Conservation (phyloP, 1,284 basidiomycete genomes). For the Leccinum pachyderme region DNA sequence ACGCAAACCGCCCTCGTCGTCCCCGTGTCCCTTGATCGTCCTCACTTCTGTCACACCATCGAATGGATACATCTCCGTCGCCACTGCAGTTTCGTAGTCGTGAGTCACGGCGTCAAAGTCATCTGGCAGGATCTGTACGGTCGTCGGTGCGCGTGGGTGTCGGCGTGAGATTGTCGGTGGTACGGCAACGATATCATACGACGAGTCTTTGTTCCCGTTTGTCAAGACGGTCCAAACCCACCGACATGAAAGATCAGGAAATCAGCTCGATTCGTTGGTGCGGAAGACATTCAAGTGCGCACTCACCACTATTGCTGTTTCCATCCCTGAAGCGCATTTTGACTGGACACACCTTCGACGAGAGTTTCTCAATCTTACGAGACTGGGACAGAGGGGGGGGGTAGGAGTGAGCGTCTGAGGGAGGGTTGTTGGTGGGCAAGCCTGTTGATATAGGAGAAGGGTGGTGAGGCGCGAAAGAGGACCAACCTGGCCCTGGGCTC, state of each 20-base stretch:
- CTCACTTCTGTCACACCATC: constrained; percentile 29
- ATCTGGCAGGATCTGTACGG: constrained; percentile 30
- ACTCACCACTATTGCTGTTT: constrained; percentile 28
- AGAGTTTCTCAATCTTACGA: background rate
- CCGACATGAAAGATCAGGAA: constrained; percentile 17
- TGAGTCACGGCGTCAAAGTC: constrained; percentile 33
- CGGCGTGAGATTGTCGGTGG: constrained; percentile 16
- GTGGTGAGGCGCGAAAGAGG: background rate
- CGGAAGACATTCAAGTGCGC: background rate
- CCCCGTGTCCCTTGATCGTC: constrained; percentile 11
- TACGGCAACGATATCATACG: constrained; percentile 31
- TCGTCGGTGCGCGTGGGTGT: constrained; percentile 33
- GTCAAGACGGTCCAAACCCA: background rate
- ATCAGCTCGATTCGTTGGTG: constrained; percentile 11
- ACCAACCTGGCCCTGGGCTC: background rate
- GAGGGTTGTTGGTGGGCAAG: background rate
- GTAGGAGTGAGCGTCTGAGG: background rate
- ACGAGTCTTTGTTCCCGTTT: constrained; percentile 26
- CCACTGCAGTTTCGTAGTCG: constrained; percentile 27
- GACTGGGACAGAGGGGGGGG: background rate
- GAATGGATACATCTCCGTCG: constrained; percentile 21
- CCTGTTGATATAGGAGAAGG: background rate
- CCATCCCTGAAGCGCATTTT: constrained; percentile 20
- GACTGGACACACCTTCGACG: background rate
- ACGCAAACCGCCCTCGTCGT: constrained; percentile 12